These are phyloP conservation scores for Aphanoascus verrucosus DNA, from an alignment of 2,329 filamentous ascomycete genomes.

Conservation along the genomic window DNA sequence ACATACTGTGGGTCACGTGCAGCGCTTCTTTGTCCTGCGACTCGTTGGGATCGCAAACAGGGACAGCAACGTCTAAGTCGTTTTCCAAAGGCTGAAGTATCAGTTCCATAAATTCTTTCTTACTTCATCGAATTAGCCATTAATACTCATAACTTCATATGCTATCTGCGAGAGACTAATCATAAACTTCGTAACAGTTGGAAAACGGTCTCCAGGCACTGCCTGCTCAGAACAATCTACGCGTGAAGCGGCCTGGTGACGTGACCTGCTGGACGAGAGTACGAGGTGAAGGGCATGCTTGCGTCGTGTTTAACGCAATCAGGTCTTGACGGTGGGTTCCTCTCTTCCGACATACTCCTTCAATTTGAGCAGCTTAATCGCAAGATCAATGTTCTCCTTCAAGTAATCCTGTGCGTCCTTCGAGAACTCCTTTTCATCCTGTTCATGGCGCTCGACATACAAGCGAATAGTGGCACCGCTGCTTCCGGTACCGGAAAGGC, in stretches of 20 bases:
- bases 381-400: slow-evolving; percentile 76
- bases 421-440: slow-evolving; percentile 64
- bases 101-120: neutral
- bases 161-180: neutral
- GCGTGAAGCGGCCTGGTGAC: neutral
- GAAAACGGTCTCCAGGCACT: neutral
- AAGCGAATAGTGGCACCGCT: slow-evolving; percentile 92
- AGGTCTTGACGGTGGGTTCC: slow-evolving; percentile 95
- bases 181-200: slow-evolving; percentile 1
- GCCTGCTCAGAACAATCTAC: neutral
- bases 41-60: too few relatives aligned
- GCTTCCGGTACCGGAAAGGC: slow-evolving; percentile 87
- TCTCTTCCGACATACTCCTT: slow-evolving; percentile 87
- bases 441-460: slow-evolving; percentile 93
- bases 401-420: slow-evolving; percentile 88
- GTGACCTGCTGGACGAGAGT: neutral
- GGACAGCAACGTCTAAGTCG: neutral
- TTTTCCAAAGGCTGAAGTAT: too few relatives aligned
- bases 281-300: neutral
- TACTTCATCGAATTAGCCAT: neutral
- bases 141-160: neutral
- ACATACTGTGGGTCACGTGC: too few relatives aligned
- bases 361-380: slow-evolving; percentile 76
- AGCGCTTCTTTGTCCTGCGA: too few relatives aligned
- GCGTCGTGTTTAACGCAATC: slow-evolving; percentile 24